Conservation (phyloP, 495 filamentous ascomycete species). For the Physcia stellaris region DNA sequence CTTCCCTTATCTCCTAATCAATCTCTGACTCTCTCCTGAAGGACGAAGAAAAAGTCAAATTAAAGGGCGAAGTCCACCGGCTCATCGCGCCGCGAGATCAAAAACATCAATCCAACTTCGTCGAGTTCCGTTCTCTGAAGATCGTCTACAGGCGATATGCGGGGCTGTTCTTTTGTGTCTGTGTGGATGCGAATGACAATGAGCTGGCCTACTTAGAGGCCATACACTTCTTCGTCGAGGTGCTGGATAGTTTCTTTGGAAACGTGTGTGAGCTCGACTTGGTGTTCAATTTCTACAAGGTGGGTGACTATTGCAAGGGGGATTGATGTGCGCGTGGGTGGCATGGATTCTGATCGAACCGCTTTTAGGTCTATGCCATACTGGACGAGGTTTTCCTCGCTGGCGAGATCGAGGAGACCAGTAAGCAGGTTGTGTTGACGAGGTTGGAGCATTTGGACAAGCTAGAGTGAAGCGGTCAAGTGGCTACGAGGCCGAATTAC, state of each 20-base stretch:
- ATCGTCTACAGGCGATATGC: slow-evolving; percentile 95
- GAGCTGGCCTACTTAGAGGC: slow-evolving; percentile 94
- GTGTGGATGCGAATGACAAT: slow-evolving; percentile 98
- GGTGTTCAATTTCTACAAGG: slow-evolving; percentile 96
- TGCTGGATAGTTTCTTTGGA: slow-evolving; percentile 94
- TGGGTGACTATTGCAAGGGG: slow-evolving; percentile 15
- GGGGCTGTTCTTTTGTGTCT: slow-evolving; percentile 95
- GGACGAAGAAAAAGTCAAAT: slow-evolving; percentile 91
- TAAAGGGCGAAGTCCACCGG: slow-evolving; percentile 95
- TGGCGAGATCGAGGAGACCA: slow-evolving; percentile 95
- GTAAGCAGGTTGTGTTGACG: slow-evolving; percentile 93
- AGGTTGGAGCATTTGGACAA: slow-evolving; percentile 93
- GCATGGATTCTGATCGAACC: slow-evolving; percentile 16
- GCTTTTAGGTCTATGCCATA: slow-evolving; percentile 80
- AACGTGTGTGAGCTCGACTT: slow-evolving; percentile 98
- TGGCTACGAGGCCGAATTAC: too few relatives aligned
- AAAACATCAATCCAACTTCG: slow-evolving; percentile 99
- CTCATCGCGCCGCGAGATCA: slow-evolving; percentile 95
- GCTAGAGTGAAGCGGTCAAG: slow-evolving; percentile 64
- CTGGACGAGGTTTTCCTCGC: slow-evolving; percentile 95
- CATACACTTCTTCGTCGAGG: slow-evolving; percentile 98
- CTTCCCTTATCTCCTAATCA: not conserved
- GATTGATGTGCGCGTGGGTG: not conserved
- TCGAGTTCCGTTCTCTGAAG: slow-evolving; percentile 81
- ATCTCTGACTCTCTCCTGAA: slow-evolving; percentile 11